Evolutionary conservation across 768 basidiomycete species (phyloP).

Genomic region (Boletellus ananas): DNA sequence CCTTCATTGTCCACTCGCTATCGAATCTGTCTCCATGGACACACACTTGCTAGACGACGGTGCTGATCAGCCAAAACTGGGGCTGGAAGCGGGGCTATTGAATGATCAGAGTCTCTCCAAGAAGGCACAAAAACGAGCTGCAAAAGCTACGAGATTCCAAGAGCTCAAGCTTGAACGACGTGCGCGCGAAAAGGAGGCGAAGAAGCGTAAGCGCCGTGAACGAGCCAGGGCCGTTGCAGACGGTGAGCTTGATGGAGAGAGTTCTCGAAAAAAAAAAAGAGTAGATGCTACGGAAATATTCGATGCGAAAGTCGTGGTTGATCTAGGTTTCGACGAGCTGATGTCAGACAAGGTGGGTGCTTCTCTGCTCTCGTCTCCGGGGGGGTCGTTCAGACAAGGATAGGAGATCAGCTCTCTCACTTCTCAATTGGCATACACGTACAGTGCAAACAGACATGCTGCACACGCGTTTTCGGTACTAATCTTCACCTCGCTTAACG

Average conservation of each 20-base stretch:
- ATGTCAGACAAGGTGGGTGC: conserved; percentile 87
- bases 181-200: conserved; percentile 70
- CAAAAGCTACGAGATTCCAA: conserved; percentile 63
- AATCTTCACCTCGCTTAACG: conserved; percentile 78
- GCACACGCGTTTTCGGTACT: conserved; percentile 65
- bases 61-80: conserved; percentile 13
- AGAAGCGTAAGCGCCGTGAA: conserved; percentile 67
- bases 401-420: conserved; percentile 90
- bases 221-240: conserved; percentile 46
- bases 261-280: conserved; percentile 16
- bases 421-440: conserved; percentile 88
- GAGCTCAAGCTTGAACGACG: conserved; percentile 71
- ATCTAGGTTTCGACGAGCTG: conserved; percentile 88
- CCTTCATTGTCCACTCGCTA: background rate
- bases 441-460: conserved; percentile 80
- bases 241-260: conserved; percentile 43
- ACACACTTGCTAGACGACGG: conserved; percentile 7
- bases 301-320: conserved; percentile 70
- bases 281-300: conserved; percentile 35
- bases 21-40: conserved; percentile 16
- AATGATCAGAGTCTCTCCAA: conserved; percentile 54
- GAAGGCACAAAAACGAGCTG: conserved; percentile 71
- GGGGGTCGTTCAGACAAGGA: conserved; percentile 10
- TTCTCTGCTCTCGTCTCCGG: conserved; percentile 12
- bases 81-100: conserved; percentile 10